Percentiles rank a stretch among this genome's conserved stretches.
phyloP scores from a whole-genome alignment of 768 basidiomycete genomes.

The Phaeolepiota aurea region DNA sequence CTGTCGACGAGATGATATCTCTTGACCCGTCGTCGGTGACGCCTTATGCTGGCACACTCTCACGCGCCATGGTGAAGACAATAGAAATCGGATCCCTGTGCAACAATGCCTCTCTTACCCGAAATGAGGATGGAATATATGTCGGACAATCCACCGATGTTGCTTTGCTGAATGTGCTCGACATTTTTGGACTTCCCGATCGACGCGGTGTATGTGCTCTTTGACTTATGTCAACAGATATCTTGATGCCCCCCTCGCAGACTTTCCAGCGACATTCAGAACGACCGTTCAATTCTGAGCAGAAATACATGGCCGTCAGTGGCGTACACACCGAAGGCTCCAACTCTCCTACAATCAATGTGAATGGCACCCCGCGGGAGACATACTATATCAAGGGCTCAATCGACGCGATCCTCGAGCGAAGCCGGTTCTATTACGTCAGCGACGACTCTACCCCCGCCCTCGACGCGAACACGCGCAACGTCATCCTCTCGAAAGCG shows the following conservation, averaged over 20 bases:
- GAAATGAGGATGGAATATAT: constrained; percentile 62
- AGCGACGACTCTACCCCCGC: constrained; percentile 81
- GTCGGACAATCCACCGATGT: constrained; percentile 93
- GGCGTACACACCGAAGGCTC: constrained; percentile 48
- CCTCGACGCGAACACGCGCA: constrained; percentile 62
- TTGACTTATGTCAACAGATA: not conserved
- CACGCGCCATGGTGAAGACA: constrained; percentile 64
- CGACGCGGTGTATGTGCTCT: constrained; percentile 50
- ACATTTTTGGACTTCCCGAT: constrained; percentile 59
- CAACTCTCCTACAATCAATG: constrained; percentile 14
- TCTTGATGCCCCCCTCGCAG: constrained; percentile 24
- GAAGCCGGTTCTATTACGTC: constrained; percentile 86
- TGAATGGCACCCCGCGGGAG: constrained; percentile 42
- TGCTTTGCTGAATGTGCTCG: constrained; percentile 75
- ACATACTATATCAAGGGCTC: constrained; percentile 91
- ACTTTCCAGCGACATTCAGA: constrained; percentile 68
- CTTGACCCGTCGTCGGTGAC: constrained; percentile 46
- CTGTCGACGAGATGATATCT: constrained; percentile 72
- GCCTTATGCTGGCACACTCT: constrained; percentile 29
- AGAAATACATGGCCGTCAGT: constrained; percentile 88
- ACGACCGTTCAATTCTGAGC: constrained; percentile 87
- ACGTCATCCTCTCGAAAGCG: constrained; percentile 64
- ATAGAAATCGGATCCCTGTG: constrained; percentile 82
- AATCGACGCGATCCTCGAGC: constrained; percentile 78
- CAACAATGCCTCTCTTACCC: constrained; percentile 68